Percentiles rank a stretch among this genome's conserved stretches.
phyloP scores from a whole-genome alignment of 176 grass and related monocot genomes.

The Oryza australiensis region DNA sequence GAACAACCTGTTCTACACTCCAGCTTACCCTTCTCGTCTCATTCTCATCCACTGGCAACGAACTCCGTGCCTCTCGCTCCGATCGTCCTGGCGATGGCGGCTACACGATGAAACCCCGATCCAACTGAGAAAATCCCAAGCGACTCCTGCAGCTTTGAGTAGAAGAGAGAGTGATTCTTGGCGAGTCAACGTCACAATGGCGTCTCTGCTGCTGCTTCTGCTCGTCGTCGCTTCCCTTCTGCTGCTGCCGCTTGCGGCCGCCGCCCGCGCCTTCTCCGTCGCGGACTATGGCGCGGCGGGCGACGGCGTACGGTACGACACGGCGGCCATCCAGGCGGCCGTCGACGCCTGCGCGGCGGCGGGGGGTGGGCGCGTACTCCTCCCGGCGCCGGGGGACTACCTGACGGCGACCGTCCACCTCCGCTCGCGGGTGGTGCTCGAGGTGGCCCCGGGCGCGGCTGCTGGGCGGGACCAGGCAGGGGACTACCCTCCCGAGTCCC shows the following conservation, averaged over 20 bases:
- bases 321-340: slow-evolving; percentile 66
- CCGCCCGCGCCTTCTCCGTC: slow-evolving; percentile 59
- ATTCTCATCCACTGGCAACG: not conserved
- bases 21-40: not conserved
- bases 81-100: too few relatives aligned
- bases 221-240: slow-evolving; percentile 10
- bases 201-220: slow-evolving; percentile 20
- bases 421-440: slow-evolving; percentile 65
- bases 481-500: slow-evolving; percentile 68
- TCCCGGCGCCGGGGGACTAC: slow-evolving; percentile 71
- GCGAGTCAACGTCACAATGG: slow-evolving; percentile 22
- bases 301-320: slow-evolving; percentile 71
- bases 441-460: slow-evolving; percentile 64
- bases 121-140: not conserved
- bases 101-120: not conserved
- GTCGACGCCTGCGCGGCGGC: slow-evolving; percentile 56
- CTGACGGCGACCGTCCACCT: slow-evolving; percentile 84
- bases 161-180: not conserved
- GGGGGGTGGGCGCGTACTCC: slow-evolving; percentile 66
- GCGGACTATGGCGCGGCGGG: slow-evolving; percentile 69
- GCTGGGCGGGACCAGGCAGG: slow-evolving; percentile 71
- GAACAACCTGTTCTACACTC: too few relatives aligned
- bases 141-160: not conserved
- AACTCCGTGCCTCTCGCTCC: too few relatives aligned
- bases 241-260: not conserved